Evolutionary conservation across 2,329 filamentous ascomycete species (phyloP).

Genomic region (Aspergillus chevalieri): DNA sequence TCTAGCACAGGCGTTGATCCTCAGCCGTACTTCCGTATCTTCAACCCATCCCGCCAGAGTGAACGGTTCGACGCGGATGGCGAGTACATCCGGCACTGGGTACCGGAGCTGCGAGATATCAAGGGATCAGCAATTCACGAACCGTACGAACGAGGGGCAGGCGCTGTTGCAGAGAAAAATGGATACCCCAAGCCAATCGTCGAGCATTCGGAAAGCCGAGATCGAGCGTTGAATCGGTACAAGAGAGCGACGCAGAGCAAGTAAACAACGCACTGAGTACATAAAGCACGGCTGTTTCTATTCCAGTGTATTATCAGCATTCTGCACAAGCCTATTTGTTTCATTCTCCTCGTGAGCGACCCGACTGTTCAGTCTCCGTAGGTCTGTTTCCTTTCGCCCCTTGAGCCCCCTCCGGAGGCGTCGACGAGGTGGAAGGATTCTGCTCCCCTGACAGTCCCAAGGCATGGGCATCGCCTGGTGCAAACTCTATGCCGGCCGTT

Average conservation of each 20-base stretch:
- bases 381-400: too few species aligned
- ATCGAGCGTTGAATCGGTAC: slow-evolving; percentile 63
- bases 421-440: too few species aligned
- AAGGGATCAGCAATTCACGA: slow-evolving; percentile 69
- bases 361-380: too few species aligned
- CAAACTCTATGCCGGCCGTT: background rate
- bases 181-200: slow-evolving; percentile 73
- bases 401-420: too few species aligned
- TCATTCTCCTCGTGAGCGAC: too few species aligned
- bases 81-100: slow-evolving; percentile 75
- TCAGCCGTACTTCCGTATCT: slow-evolving; percentile 85
- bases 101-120: slow-evolving; percentile 64
- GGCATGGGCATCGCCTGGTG: background rate
- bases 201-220: slow-evolving; percentile 63
- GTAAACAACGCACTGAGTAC: background rate
- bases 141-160: slow-evolving; percentile 64
- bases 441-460: background rate
- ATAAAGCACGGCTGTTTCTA: background rate
- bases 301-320: background rate
- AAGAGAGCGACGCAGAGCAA: slow-evolving; percentile 48
- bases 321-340: background rate
- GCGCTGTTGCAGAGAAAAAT: slow-evolving; percentile 52
- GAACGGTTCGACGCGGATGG: slow-evolving; percentile 78
- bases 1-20: slow-evolving; percentile 71
- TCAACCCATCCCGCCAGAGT: slow-evolving; percentile 78